These are phyloP conservation scores for Tuber borchii DNA, from an alignment of 495 filamentous ascomycete species.

Conservation along the genomic window DNA sequence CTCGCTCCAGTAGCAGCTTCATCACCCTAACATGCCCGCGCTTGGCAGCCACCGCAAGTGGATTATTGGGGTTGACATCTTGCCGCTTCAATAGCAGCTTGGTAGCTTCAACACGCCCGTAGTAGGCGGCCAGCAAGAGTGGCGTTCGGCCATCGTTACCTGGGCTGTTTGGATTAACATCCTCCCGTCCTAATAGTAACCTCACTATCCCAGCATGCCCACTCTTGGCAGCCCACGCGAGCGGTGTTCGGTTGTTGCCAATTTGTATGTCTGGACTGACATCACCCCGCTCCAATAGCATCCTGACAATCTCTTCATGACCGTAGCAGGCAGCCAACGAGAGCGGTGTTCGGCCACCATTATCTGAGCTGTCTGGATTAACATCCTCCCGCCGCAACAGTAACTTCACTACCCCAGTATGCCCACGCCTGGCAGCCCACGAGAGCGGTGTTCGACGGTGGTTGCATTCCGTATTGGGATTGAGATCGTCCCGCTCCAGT, in stretches of 20 bases:
- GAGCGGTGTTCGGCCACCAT: neutral
- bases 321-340: neutral
- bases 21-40: neutral
- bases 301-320: neutral
- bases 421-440: neutral
- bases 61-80: neutral
- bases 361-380: neutral
- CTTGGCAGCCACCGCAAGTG: neutral
- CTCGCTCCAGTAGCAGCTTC: neutral
- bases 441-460: neutral
- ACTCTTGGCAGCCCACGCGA: neutral
- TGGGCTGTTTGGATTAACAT: neutral
- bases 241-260: neutral
- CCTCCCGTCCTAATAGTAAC: neutral
- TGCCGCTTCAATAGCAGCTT: neutral
- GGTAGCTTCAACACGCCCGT: neutral
- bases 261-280: neutral
- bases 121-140: neutral
- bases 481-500: neutral
- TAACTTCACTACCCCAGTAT: neutral
- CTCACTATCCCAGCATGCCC: neutral
- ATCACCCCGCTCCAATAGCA: neutral
- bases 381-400: neutral
- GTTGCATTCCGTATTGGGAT: neutral
- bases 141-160: neutral